A percentile compares a stretch with the other conserved stretches of the same genome.
These are phyloP conservation scores for Penicillium turbatum DNA, from an alignment of 495 filamentous ascomycete genomes.

Conservation along the genomic window DNA sequence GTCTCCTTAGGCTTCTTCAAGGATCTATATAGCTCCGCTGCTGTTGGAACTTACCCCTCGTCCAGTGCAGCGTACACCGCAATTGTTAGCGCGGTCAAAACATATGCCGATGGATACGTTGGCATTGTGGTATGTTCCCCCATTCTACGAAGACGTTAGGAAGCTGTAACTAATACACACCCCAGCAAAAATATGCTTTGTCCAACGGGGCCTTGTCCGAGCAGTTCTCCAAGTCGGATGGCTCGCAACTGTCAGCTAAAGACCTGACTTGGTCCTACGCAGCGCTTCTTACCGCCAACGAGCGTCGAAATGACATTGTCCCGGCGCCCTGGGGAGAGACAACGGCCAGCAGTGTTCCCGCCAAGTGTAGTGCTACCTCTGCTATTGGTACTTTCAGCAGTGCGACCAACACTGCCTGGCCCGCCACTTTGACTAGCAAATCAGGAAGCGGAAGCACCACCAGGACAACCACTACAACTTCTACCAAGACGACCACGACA, in stretches of 20 bases:
- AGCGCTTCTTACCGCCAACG: conserved; percentile 47
- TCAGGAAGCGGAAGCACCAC: conserved; percentile 16
- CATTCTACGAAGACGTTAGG: too few species aligned
- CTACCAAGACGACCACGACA: not conserved
- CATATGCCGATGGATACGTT: conserved; percentile 64
- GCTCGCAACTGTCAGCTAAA: conserved; percentile 50
- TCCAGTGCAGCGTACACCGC: conserved; percentile 43
- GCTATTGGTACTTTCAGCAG: conserved; percentile 56
- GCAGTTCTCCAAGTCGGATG: conserved; percentile 53
- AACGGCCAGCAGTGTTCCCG: conserved; percentile 48
- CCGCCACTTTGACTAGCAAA: conserved; percentile 44
- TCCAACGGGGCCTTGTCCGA: conserved; percentile 56
- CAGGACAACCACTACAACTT: not conserved
- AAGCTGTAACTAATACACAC: not conserved
- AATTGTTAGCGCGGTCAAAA: conserved; percentile 50
- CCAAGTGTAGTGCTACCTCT: conserved; percentile 47
- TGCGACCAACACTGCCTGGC: conserved; percentile 53
- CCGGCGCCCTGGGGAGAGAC: conserved; percentile 57
- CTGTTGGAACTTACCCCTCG: conserved; percentile 48
- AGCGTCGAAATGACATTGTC: conserved; percentile 43
- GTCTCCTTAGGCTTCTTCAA: conserved; percentile 55
- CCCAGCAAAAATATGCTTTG: conserved; percentile 37
- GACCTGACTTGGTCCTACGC: conserved; percentile 54
- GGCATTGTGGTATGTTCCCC: conserved; percentile 39
- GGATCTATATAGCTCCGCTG: conserved; percentile 45